These are phyloP conservation scores for Solanum chmielewskii DNA, from an alignment of 257 asterid genomes.

Conservation along the genomic window DNA sequence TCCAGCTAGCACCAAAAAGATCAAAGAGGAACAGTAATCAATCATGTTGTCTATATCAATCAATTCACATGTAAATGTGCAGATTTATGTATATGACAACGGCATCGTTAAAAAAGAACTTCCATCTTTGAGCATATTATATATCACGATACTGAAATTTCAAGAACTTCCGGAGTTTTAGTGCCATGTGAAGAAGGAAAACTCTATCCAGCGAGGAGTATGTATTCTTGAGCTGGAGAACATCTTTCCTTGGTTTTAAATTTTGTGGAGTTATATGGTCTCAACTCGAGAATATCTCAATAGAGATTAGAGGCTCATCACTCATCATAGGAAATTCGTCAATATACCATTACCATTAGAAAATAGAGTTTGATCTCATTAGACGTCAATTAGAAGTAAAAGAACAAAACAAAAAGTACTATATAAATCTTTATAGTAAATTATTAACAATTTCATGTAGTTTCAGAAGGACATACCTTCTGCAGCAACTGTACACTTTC, in stretches of 20 bases:
- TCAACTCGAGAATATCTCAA: background rate
- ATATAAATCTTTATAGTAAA: background rate
- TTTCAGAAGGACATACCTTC: conserved; percentile 37
- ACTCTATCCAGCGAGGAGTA: background rate
- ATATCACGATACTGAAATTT: background rate
- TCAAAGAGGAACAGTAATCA: background rate
- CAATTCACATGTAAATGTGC: background rate
- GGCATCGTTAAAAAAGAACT: background rate
- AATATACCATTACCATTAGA: background rate
- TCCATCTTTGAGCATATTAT: background rate
- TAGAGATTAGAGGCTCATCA: background rate
- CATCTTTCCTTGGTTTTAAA: background rate
- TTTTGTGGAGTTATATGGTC: background rate
- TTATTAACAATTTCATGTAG: background rate
- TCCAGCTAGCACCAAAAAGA: background rate
- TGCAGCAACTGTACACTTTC: conserved; percentile 81
- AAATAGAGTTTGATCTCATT: background rate
- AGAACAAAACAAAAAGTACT: background rate
- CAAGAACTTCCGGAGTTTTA: background rate
- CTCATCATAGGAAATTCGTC: background rate
- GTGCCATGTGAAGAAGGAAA: background rate
- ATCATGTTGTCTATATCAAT: background rate
- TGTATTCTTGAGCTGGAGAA: background rate
- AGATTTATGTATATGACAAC: background rate
- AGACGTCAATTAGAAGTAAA: background rate